Evolutionary conservation across 2,329 filamentous ascomycete species (phyloP).

Genomic region (Colletotrichum zoysiae): DNA sequence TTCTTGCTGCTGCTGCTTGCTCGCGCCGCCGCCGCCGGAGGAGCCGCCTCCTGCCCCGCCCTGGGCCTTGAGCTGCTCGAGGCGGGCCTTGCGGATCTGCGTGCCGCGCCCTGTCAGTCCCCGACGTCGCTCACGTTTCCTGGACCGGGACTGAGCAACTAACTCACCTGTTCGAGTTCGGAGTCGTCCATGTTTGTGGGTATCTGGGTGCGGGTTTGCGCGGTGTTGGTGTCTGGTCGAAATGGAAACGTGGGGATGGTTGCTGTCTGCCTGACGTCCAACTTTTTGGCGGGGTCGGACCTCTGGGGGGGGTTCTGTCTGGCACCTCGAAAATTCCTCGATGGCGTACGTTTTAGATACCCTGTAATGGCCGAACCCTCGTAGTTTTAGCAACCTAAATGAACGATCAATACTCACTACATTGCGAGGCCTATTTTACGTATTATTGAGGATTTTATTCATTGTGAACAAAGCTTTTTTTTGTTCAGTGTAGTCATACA

Average conservation of each 20-base stretch:
- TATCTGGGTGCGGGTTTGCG: conserved; percentile 15
- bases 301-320: conserved; percentile 13
- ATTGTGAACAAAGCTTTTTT: background rate
- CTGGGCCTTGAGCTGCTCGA: conserved; percentile 90
- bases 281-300: conserved; percentile 40
- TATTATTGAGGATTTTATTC: background rate
- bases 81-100: conserved; percentile 90
- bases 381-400: background rate
- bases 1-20: conserved; percentile 73
- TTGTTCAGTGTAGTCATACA: conserved; percentile 15
- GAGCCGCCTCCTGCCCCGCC: conserved; percentile 61
- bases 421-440: background rate
- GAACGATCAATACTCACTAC: background rate
- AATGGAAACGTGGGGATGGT: conserved; percentile 34
- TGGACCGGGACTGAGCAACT: background rate
- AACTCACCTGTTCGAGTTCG: conserved; percentile 57
- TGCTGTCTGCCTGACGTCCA: conserved; percentile 31
- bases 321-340: conserved; percentile 28
- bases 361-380: background rate
- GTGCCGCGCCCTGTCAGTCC: conserved; percentile 24
- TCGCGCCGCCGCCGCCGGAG: conserved; percentile 59
- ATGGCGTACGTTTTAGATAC: background rate
- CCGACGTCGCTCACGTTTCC: background rate
- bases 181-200: conserved; percentile 56
- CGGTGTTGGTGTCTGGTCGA: conserved; percentile 35